Base-by-base conservation (phyloP, 257 asterid species). In the Cinchona pubescens region DNA sequence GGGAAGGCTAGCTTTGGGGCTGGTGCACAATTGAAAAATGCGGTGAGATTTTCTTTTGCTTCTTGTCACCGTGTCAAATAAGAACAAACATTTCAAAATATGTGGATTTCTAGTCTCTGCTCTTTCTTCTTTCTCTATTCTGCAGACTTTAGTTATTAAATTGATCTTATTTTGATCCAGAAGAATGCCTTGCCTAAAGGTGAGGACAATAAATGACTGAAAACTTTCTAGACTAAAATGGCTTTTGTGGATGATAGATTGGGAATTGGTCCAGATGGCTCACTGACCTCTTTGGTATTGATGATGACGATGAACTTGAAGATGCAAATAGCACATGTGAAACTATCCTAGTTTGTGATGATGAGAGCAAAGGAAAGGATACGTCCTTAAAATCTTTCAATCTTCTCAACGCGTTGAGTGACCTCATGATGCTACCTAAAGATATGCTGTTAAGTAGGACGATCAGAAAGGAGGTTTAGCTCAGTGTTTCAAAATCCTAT, bases 401-500 rank as follows among this genome's bases (percentile, higher is more conserved):
- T 83, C 97, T 90, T 74, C 91, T 92, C 73, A 89, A 88, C 76
- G 90, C 92, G 48, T 78, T 92, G 84, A 90, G 98, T 83, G 96
- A 93, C 80, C 96, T 93, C 15, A 88, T 93, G 97, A 93, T 93
- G 98, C 97, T 93, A 68, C 98, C 98, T 12, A 93, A 93, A 86
- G 98, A 93, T 82, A 82, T 91, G 96, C 85, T 91, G 48, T 74
- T 88, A 73, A 86, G 88, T 71, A 88, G 74, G 43, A 83, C 92
- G 27, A 73, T 85, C 74, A 81, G 98, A 83, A 89, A 88, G 86
- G 96, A 93, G 96, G 97, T 90, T 46, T 19, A 49, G 58, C 71
- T 34, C 58, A 14, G 60, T 61, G 32, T 81, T 75, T 73, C 62
- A 29, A 69, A 35, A 49, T 59, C 76, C 71, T 62, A 34, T 80